Base-by-base conservation (phyloP, 805 yeast genomes). In the Cyberlindnera lachancei region DNA sequence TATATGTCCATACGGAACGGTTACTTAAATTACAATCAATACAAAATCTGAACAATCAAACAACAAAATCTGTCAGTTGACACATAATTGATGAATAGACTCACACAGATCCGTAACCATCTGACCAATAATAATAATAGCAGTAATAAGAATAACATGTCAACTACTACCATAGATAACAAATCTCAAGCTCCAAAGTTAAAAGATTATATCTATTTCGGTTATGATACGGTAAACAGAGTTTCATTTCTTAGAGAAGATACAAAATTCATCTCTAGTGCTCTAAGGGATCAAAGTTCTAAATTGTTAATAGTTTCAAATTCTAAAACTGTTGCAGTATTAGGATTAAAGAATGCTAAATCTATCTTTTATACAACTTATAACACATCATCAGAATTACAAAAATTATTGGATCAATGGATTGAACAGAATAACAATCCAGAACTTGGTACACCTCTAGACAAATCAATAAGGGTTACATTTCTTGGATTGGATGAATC, bases 231-330 rank as follows among this genome's bases (percentile, higher is more conserved):
- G 16, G 59, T 75, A 30, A 75, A 75, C 49, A 52, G 82, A 37
- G 75, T 75, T 3, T 71, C 79, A 3, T 75, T 75, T 41, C 55
- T 75, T 7, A 53, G 82, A 35, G 71, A 64, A 23, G 77, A 75
- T 45, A 17, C 48, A 6, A 66, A 60, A 12, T 75, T 75, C 42
- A 57, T 74, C 16, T 44, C 49, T 27, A 48, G 55, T 16, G 64
- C 75, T 2, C 46, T 66, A 7, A 41, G 35, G 4, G 68, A 63
- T 37, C 54, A 61, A 2, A 48, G 61, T 8, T 57, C 79, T 0
- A 54, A 67, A 24, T 64, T 71, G 26, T 28, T 61, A n/a, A 57
- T 64, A 5, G 50, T 58, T 18, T 44, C 53, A 6, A 36, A 56
- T n/a, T 62, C 58, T 5, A 43, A 26, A 16, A 41, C 38, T 2